phyloP scores from a whole-genome alignment of 768 basidiomycete species.

The Panaeolus papilionaceus region DNA sequence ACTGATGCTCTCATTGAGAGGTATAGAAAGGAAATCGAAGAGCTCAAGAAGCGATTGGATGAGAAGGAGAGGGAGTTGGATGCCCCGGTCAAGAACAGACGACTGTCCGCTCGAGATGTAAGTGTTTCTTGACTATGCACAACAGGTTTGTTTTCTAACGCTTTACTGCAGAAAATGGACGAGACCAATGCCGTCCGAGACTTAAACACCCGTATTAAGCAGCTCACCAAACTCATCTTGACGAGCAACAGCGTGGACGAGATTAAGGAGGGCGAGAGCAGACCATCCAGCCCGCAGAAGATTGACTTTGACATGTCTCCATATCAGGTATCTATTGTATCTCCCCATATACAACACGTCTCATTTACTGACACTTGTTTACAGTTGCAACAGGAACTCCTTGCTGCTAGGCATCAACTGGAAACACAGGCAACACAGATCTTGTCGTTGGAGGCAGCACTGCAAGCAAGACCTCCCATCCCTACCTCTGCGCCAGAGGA shows the following conservation, averaged over 20 bases:
- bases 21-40: conserved; percentile 94
- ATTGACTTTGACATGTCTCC: conserved; percentile 91
- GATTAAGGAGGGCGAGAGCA: conserved; percentile 67
- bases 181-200: conserved; percentile 88
- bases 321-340: conserved; percentile 62
- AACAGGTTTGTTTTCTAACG: not conserved
- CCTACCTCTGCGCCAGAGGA: conserved; percentile 68
- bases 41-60: conserved; percentile 74
- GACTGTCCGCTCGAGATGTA: conserved; percentile 60
- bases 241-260: conserved; percentile 87
- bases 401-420: conserved; percentile 76
- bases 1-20: conserved; percentile 93
- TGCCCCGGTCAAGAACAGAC: conserved; percentile 52
- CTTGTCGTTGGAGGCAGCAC: conserved; percentile 79
- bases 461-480: conserved; percentile 72
- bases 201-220: conserved; percentile 78
- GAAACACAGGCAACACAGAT: conserved; percentile 86
- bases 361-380: conserved; percentile 7
- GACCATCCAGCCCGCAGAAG: conserved; percentile 85
- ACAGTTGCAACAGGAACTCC: conserved; percentile 88
- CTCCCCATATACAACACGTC: not conserved
- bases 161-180: conserved; percentile 68
- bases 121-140: conserved; percentile 18
- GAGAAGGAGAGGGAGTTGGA: conserved; percentile 78
- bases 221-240: conserved; percentile 82